Evolutionary conservation across 225 moss, liverwort and hornwort genomes (phyloP), one percentile per base, ranked within the genome.

Genomic region (Asterella californica): DNA sequence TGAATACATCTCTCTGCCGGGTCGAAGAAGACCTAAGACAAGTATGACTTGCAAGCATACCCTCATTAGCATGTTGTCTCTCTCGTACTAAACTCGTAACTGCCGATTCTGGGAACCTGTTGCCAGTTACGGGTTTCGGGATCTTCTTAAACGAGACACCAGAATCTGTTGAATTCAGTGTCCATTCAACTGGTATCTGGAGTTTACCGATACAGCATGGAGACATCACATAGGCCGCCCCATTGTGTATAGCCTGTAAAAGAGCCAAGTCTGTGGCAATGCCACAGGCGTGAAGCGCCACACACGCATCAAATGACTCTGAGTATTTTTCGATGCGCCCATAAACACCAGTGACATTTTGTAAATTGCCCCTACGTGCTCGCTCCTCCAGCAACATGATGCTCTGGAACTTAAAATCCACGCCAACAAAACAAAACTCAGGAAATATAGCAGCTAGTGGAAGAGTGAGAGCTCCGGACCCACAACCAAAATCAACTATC

Each of bases 171-270:
- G 78, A 78, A 15, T 64, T 64, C 48, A 78, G 54, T 6, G 46
- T 45, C 64, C 64, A 78, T 67, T 48, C 72, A 47, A 90, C 84
- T 74, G 92, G 90, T 62, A 96, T 86, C 66, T 90, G 90, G 36
- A 94, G 82, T 83, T 97, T 97, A n/a, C 96, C 96, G 66, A 97
- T 85, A 75, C 96, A 97, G 76, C 96, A 94, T 11, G 96, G 96
- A 34, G 96, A 97, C 78, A 93, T 88, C 46, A 94, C 89, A 80
- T 97, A 97, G 6, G 88, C 94, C 57, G 94, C 91, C 34, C 85
- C 84, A 85, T 88, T 84, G 74, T 83, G 84, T 72, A 97, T 79
- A 54, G 96, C 96, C 86, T 94, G 92, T 81, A 91, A 69, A 10
- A 94, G 88, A 10, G 94, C 94, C 61, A 94, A 86, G 69, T 97